phyloP scores from a whole-genome alignment of 495 filamentous ascomycete genomes.

The Ascodesmis nigricans region DNA sequence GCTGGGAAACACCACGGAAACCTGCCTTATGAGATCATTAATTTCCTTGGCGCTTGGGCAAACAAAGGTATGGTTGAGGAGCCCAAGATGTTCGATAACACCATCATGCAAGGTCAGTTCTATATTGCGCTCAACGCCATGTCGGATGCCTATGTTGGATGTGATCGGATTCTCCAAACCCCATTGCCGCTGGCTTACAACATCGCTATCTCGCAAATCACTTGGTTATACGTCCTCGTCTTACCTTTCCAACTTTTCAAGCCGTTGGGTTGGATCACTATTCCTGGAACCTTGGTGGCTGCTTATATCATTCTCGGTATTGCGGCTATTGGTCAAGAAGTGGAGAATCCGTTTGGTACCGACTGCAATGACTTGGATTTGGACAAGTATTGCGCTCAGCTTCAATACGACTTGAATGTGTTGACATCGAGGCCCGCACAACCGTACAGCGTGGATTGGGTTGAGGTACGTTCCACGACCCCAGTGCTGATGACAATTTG shows the following conservation, averaged over 20 bases:
- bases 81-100: background rate
- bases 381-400: slow-evolving; percentile 49
- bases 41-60: slow-evolving; percentile 44
- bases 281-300: slow-evolving; percentile 54
- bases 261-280: slow-evolving; percentile 48
- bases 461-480: too few species aligned
- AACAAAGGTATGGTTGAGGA: slow-evolving; percentile 28
- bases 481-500: too few species aligned
- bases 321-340: slow-evolving; percentile 61
- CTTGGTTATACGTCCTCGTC: slow-evolving; percentile 64
- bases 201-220: slow-evolving; percentile 74
- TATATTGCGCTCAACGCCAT: slow-evolving; percentile 35
- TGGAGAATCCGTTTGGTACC: slow-evolving; percentile 73
- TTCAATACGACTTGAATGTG: slow-evolving; percentile 50
- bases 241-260: slow-evolving; percentile 64
- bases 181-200: slow-evolving; percentile 64
- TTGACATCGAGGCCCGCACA: slow-evolving; percentile 35
- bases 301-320: slow-evolving; percentile 81
- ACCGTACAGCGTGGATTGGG: slow-evolving; percentile 35
- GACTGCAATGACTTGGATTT: slow-evolving; percentile 77
- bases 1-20: slow-evolving; percentile 38
- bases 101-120: slow-evolving; percentile 27
- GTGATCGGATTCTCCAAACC: slow-evolving; percentile 65
- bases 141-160: slow-evolving; percentile 51
- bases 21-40: slow-evolving; percentile 55